phyloP scores from a whole-genome alignment of 495 filamentous ascomycete genomes.

The Hypomontagnella monticulosa region DNA sequence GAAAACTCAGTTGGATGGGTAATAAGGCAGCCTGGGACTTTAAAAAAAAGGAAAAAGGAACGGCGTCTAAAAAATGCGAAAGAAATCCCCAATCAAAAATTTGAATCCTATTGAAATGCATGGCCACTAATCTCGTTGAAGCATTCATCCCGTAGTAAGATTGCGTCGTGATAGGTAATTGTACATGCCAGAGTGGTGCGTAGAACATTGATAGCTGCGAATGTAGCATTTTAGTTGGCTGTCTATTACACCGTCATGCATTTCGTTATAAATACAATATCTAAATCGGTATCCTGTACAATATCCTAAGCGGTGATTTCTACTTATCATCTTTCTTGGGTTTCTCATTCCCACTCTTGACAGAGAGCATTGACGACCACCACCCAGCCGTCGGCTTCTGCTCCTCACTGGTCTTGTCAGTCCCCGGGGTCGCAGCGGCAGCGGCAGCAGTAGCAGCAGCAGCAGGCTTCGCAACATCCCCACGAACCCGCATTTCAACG shows the following conservation, averaged over 20 bases:
- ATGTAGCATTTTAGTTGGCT: not conserved
- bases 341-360: constrained; percentile 7
- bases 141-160: not conserved
- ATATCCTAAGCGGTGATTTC: not conserved
- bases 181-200: not conserved
- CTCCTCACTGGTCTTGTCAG: constrained; percentile 8
- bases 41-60: constrained; percentile 19
- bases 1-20: constrained; percentile 15
- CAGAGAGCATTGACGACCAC: constrained; percentile 25
- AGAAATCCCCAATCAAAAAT: constrained; percentile 42
- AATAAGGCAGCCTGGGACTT: constrained; percentile 2
- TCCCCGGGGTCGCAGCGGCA: not conserved
- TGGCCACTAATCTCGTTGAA: too few species aligned
- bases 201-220: too few species aligned
- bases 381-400: constrained; percentile 20
- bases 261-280: not conserved
- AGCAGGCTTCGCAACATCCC: not conserved
- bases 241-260: not conserved
- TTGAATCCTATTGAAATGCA: not conserved
- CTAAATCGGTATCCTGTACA: too few species aligned
- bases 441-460: not conserved
- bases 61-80: constrained; percentile 31
- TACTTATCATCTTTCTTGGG: constrained; percentile 27
- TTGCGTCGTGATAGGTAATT: not conserved
- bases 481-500: constrained; percentile 54